Evolutionary conservation across 257 asterid genomes (phyloP).

Genomic region (Orobanche coerulescens): DNA sequence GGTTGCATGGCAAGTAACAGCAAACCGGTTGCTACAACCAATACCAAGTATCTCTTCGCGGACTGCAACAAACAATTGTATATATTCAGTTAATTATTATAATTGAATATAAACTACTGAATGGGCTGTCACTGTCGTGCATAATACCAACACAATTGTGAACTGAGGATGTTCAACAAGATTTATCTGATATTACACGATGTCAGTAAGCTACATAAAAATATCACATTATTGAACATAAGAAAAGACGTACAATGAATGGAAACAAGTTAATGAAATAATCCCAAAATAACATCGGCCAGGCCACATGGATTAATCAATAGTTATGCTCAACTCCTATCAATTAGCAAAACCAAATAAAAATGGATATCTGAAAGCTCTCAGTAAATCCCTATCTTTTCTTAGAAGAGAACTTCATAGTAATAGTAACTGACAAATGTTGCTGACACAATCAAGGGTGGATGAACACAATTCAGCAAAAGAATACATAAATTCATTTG

Average conservation of each 20-base stretch:
- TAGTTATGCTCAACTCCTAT: conserved; percentile 10
- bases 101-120: neutral
- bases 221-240: conserved; percentile 17
- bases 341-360: conserved; percentile 9
- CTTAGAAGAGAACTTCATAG: neutral
- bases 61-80: conserved; percentile 43
- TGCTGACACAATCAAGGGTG: too few species aligned
- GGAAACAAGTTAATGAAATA: neutral
- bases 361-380: conserved; percentile 3
- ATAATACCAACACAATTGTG: neutral
- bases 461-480: too few species aligned
- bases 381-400: neutral
- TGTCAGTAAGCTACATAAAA: neutral
- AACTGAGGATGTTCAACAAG: neutral
- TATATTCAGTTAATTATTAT: conserved; percentile 12
- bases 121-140: neutral
- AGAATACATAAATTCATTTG: too few species aligned
- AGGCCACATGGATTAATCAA: conserved; percentile 11
- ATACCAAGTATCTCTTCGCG: conserved; percentile 82
- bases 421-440: neutral
- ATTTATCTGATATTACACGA: neutral
- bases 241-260: neutral
- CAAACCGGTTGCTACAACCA: conserved; percentile 79
- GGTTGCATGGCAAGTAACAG: conserved; percentile 89
- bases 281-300: neutral